These are phyloP conservation scores for Helotiales sp. DNA, from an alignment of 2,329 filamentous ascomycete genomes.

Conservation along the genomic window DNA sequence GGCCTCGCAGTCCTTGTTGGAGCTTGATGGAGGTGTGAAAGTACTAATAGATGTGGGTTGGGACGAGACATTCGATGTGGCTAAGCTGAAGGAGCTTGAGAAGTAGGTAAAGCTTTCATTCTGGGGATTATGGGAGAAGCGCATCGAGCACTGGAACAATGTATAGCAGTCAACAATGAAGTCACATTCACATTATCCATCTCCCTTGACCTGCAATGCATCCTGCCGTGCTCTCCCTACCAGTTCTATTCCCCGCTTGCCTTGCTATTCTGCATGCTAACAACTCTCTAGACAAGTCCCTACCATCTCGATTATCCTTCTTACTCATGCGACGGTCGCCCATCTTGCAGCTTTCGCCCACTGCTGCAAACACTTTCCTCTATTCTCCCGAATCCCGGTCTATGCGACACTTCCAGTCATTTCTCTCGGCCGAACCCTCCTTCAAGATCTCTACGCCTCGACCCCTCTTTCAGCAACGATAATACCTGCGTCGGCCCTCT, in stretches of 20 bases:
- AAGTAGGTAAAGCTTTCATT: constrained; percentile 61
- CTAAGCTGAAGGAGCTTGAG: constrained; percentile 85
- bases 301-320: constrained; percentile 88
- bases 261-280: constrained; percentile 29
- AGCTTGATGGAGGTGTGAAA: constrained; percentile 96
- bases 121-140: constrained; percentile 15
- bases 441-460: constrained; percentile 91
- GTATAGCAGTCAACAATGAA: constrained; percentile 41
- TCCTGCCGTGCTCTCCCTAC: not conserved
- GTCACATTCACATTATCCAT: constrained; percentile 27
- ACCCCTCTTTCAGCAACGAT: constrained; percentile 86
- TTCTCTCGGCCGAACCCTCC: constrained; percentile 84
- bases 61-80: constrained; percentile 88
- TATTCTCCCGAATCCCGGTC: constrained; percentile 89
- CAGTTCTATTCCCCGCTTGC: not conserved
- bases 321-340: constrained; percentile 90
- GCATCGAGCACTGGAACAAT: constrained; percentile 20
- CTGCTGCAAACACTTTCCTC: constrained; percentile 94
- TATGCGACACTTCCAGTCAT: constrained; percentile 96
- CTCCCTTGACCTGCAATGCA: constrained; percentile 26
- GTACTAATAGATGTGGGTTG: constrained; percentile 93
- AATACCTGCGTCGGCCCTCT: constrained; percentile 74
- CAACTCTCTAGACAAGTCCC: constrained; percentile 73
- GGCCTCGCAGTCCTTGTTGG: constrained; percentile 92
- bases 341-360: constrained; percentile 94